Conservation (phyloP, 2,329 filamentous ascomycete genomes). For the Colletotrichum ledebouriae region DNA sequence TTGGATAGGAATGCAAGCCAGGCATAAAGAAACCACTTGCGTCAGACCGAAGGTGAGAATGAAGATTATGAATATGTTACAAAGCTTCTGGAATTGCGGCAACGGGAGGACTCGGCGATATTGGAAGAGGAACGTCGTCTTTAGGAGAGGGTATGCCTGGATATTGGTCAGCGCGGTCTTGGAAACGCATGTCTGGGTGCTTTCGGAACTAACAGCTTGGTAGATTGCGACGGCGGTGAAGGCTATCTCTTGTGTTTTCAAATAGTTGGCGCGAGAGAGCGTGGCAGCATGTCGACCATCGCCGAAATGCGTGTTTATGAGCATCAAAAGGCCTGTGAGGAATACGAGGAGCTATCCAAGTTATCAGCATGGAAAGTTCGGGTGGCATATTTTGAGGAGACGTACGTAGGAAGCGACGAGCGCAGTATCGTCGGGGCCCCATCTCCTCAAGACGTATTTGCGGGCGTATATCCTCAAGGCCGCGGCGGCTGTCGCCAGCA, state of each 20-base stretch:
- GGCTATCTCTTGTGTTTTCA: constrained; percentile 31
- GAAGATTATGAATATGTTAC: constrained; percentile 46
- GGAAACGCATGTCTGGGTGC: not conserved
- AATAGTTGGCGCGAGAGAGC: constrained; percentile 10
- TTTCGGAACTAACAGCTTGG: constrained; percentile 16
- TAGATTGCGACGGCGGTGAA: constrained; percentile 12
- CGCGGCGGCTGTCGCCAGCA: constrained; percentile 8
- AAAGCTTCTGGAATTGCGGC: constrained; percentile 44
- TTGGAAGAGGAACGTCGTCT: constrained; percentile 54
- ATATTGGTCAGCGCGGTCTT: not conserved
- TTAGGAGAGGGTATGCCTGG: constrained; percentile 43
- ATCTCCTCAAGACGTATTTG: constrained; percentile 10
- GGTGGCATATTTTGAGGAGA: no score
- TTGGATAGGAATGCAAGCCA: constrained; percentile 48
- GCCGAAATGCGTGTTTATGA: constrained; percentile 34
- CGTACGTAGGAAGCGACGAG: constrained; percentile 26
- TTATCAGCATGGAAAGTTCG: not conserved
- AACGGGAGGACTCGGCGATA: constrained; percentile 54
- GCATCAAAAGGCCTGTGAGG: constrained; percentile 19
- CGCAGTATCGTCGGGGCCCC: constrained; percentile 32
- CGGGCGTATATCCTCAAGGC: constrained; percentile 31
- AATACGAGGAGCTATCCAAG: constrained; percentile 9
- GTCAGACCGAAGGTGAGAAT: constrained; percentile 47
- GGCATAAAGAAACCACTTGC: constrained; percentile 47
- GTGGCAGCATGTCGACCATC: constrained; percentile 17